Conservation (phyloP, 2,329 filamentous ascomycete genomes). For the Pezicula carpinea region DNA sequence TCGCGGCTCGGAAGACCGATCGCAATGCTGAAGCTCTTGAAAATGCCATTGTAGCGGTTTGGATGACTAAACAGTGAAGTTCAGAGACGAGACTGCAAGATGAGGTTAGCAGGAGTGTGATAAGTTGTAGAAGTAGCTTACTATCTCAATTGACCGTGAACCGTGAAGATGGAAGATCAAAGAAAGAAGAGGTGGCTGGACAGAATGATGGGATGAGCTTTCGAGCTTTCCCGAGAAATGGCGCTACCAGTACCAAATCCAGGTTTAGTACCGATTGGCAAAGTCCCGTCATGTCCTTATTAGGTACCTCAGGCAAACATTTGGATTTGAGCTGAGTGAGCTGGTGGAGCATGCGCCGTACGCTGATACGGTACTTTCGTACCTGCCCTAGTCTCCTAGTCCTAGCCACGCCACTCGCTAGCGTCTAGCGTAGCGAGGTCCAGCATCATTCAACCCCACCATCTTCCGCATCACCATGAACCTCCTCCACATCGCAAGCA, state of each 20-base stretch:
- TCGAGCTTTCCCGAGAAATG: neutral
- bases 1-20: conserved; percentile 29
- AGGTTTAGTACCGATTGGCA: neutral
- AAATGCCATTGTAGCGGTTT: conserved; percentile 27
- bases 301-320: too few species aligned
- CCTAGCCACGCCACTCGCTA: too few species aligned
- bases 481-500: too few species aligned
- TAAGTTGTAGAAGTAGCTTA: conserved; percentile 8
- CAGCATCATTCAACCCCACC: too few species aligned
- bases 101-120: conserved; percentile 3
- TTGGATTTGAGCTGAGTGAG: too few species aligned
- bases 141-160: conserved; percentile 16
- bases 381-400: too few species aligned
- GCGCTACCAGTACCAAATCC: neutral
- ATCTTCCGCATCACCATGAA: too few species aligned
- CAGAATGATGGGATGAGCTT: conserved; percentile 3
- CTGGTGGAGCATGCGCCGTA: too few species aligned
- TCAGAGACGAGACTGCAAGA: conserved; percentile 14
- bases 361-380: too few species aligned
- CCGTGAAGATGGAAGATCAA: conserved; percentile 5
- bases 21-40: conserved; percentile 30
- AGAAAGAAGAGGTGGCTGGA: conserved; percentile 8
- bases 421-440: too few species aligned
- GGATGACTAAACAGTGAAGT: conserved; percentile 22
- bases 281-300: too few species aligned